Evolutionary conservation across 2,329 filamentous ascomycete genomes (phyloP).

Genomic region (Hymenoscyphus albidus): DNA sequence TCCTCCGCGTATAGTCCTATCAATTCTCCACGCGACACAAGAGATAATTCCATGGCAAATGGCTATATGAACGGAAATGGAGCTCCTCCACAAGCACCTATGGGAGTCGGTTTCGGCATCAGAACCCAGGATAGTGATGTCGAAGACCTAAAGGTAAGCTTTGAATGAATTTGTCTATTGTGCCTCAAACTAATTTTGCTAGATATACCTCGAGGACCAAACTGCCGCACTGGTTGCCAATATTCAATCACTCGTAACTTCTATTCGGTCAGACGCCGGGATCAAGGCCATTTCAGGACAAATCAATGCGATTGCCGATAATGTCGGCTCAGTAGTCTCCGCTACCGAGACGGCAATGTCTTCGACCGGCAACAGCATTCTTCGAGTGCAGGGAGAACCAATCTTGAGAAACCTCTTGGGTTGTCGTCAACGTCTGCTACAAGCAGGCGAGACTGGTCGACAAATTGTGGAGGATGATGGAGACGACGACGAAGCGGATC

Average conservation of each 20-base stretch:
- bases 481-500: constrained; percentile 50
- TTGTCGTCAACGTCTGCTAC: constrained; percentile 62
- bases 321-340: constrained; percentile 66
- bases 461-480: constrained; percentile 53
- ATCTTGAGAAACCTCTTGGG: constrained; percentile 55
- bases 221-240: constrained; percentile 73
- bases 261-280: constrained; percentile 61
- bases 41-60: constrained; percentile 22
- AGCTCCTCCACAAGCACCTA: constrained; percentile 27
- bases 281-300: constrained; percentile 65
- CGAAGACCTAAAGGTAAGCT: constrained; percentile 57
- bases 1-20: constrained; percentile 74
- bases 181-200: constrained; percentile 23
- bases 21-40: constrained; percentile 58
- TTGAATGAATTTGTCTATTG: constrained; percentile 1
- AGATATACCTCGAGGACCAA: constrained; percentile 80
- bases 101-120: constrained; percentile 40
- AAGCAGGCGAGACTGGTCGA: constrained; percentile 58
- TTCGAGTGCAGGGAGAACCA: constrained; percentile 47
- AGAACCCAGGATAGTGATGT: constrained; percentile 45
- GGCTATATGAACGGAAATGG: constrained; percentile 33
- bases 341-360: constrained; percentile 57
- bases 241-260: constrained; percentile 75
- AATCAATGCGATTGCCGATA: constrained; percentile 65
- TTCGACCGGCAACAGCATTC: constrained; percentile 48